Base-by-base conservation (phyloP, 2,329 filamentous ascomycete genomes). In the Diatrype stigma region DNA sequence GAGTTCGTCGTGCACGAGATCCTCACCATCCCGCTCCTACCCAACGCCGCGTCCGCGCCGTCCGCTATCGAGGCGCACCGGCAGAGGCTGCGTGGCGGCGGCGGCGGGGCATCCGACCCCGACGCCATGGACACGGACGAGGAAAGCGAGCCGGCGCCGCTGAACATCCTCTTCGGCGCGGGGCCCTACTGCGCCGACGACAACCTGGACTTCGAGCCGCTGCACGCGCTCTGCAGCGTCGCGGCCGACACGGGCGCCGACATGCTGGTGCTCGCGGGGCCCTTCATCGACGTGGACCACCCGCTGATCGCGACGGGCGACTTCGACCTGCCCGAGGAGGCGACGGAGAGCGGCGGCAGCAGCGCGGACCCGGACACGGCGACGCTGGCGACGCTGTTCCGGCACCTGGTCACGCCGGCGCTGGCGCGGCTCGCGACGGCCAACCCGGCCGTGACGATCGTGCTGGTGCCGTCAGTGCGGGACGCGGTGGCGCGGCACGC, bases 101-200 rank as follows among this genome's bases (percentile, higher is more conserved):
- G 12, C 21, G 6, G 11, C 4, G 21, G 21, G 21, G 12, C 40
- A n/a, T n/a, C n/a, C 12, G 40, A 23, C 1, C 78, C 81, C 0
- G 83, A 85, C 55, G 78, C 77, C 22, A 84, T 85, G 79, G 84
- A 80, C 35, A 72, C 76, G 2, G 81, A 85, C 54, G 10, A 5
- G 26, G 70, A 74, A 4, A 21, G 12, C 12, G 73, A 77, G 2
- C 78, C 82, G 1, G 74, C 82, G 8, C 91, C 93, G 1, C 71
- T 97, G 17, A 91, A 80, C 60, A 75, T 96, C 47, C 70, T 96
- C 35, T 79, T 93, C 52, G 90, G 87, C 2, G 82, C 90, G 0
- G 94, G 94, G 0, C 94, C 94, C 0, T 99, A 95, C 70, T 96
- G 92, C 0, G 84, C 91, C 2, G 92, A 97, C 60, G 89, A 93